These are phyloP conservation scores for Cryphonectria parasitica DNA, from an alignment of 2,329 filamentous ascomycete genomes.

Conservation along the genomic window DNA sequence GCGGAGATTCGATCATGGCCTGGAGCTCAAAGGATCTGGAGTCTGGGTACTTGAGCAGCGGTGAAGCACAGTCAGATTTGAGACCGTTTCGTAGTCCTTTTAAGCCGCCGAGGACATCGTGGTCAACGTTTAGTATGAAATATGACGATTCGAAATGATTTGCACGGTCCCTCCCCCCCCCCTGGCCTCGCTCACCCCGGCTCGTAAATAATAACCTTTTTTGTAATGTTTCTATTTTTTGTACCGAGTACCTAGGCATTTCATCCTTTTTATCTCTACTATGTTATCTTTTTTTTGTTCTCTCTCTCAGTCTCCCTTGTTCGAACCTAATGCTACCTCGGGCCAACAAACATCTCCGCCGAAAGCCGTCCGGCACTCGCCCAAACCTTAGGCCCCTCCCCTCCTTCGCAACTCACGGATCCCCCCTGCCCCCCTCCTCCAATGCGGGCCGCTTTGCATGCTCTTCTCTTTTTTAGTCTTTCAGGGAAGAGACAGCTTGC, in stretches of 20 bases:
- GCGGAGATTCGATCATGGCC: neutral
- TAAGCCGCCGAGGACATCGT: neutral
- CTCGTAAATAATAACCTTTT: neutral
- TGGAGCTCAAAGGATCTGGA: slow-evolving; percentile 2
- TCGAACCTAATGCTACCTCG: neutral
- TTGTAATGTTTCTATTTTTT: neutral
- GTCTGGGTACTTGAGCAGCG: neutral
- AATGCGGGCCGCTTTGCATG: slow-evolving; percentile 1
- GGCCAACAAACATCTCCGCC: neutral
- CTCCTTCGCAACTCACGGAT: neutral
- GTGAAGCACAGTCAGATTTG: neutral
- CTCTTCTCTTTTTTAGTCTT: neutral
- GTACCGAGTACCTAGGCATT: neutral
- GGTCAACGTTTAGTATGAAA: slow-evolving; percentile 9
- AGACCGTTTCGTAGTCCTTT: neutral
- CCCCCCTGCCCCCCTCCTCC: neutral
- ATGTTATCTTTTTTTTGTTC: neutral
- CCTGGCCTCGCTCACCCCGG: neutral
- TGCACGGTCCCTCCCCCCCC: neutral
- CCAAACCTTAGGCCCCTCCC: neutral
- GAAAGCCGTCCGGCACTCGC: slow-evolving; percentile 11
- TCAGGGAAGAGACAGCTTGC: neutral
- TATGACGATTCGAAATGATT: slow-evolving; percentile 4
- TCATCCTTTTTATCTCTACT: neutral
- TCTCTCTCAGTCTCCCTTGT: too few relatives aligned